Conservation (phyloP, 306 rosid genomes). For the Myrica gale region DNA sequence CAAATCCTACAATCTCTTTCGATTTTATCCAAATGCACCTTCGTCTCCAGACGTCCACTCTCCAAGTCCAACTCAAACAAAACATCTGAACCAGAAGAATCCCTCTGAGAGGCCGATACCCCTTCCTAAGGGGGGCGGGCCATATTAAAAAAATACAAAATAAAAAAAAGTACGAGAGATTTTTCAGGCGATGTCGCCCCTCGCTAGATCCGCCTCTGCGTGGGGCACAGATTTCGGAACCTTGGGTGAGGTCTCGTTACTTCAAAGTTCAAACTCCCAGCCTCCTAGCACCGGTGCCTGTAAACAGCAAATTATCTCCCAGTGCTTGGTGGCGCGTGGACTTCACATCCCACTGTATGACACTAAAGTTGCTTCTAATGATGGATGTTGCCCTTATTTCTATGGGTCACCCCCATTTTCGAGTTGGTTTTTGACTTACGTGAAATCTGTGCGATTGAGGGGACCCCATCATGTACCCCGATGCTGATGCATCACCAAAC, state of each 20-base stretch:
- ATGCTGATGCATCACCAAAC: background rate
- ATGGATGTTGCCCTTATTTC: background rate
- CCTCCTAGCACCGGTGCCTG: background rate
- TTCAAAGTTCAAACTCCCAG: background rate
- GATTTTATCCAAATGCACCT: conserved; percentile 52
- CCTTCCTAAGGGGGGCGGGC: no score
- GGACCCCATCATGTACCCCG: background rate
- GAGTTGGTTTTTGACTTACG: conserved; percentile 18
- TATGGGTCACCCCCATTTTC: background rate
- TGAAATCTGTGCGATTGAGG: background rate
- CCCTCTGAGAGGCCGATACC: conserved; percentile 38
- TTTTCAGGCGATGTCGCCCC: no score
- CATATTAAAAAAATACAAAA: no score
- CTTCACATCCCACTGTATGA: background rate
- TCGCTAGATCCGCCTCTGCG: no score
- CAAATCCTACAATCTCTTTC: conserved; percentile 90
- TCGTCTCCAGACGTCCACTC: conserved; percentile 41
- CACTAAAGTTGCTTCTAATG: background rate
- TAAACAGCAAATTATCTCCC: background rate
- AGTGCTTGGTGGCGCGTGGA: background rate
- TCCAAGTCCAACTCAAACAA: conserved; percentile 74
- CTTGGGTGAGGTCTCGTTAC: background rate
- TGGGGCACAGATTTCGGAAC: background rate
- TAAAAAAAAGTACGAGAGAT: no score
- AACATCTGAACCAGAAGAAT: conserved; percentile 50